Base-by-base conservation (phyloP, 352 stramenopile genomes). In the Globisporangium paddicum region DNA sequence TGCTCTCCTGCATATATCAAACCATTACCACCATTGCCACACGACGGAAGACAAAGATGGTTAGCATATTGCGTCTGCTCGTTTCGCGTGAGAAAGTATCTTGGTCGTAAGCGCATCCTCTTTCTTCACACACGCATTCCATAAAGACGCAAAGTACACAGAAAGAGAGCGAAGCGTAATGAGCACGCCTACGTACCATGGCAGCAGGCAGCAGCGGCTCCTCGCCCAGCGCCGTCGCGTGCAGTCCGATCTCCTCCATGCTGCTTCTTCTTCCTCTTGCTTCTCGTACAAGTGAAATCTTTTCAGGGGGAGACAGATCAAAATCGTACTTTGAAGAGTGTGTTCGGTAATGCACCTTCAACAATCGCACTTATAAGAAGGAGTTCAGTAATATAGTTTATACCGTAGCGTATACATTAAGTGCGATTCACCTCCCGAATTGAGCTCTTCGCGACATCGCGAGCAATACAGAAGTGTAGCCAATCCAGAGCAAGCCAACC, bases 231-330 rank as follows among this genome's bases (percentile, higher is more conserved):
- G 58, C 38, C 26, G 67, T 62, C 26, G 62, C 51, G 58, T 69
- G 55, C 26, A 87, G 66, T 23, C 77, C 75, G 53, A 87, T 85
- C 65, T 87, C 75, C 66, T 87, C 77, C 77, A 87, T 87, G 37
- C 25, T 68, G 57, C 51, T 42, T n/a, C 11, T 25, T 54, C 16
- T 41, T 44, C 38, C 18, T 18, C 45, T 49, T 53, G 40, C 47
- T 53, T 40, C 34, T 47, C 25, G 30, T 23, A 23, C 19, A 52
- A 52, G 26, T 23, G 49, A 52, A 59, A 58, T 64, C 48, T 67
- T 65, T 46, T 55, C n/a, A 54, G 30, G 52, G 52, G 52, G 52
- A 48, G 51, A n/a, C n/a, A n/a, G n/a, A 58, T 48, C 19, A 46
- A 19, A 32, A 11, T 44, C 16, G 38, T 11, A 44, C 21, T 21